Evolutionary conservation across 148 eudicot genomes (phyloP).

Genomic region (Agrostemma githago): DNA sequence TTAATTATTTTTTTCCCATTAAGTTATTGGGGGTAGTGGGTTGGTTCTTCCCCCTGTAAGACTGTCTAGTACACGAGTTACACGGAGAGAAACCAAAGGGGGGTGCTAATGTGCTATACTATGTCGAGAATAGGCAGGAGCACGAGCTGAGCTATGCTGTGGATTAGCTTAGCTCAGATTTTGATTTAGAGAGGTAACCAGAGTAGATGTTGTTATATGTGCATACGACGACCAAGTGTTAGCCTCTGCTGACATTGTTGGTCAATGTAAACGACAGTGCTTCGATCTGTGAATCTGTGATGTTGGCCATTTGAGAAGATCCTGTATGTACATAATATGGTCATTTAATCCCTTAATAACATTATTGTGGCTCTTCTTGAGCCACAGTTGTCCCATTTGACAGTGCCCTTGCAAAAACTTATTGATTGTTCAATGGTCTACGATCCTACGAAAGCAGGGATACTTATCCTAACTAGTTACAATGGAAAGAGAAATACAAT

Average conservation of each 20-base stretch:
- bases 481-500: too few relatives aligned
- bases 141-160: background rate
- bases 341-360: background rate
- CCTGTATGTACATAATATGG: constrained; percentile 3
- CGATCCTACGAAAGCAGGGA: too few relatives aligned
- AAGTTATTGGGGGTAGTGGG: background rate
- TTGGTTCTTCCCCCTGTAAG: background rate
- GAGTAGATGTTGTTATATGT: background rate
- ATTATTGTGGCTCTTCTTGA: background rate
- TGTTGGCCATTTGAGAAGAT: background rate
- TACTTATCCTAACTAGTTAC: too few relatives aligned
- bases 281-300: background rate
- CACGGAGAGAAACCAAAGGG: background rate
- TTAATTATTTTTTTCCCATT: background rate
- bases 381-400: background rate
- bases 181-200: background rate
- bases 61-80: background rate
- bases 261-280: background rate
- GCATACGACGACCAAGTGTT: background rate
- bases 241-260: constrained; percentile 21
- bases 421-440: too few relatives aligned
- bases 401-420: too few relatives aligned
- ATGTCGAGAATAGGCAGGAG: background rate
- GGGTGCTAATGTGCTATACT: background rate
- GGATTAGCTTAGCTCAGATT: constrained; percentile 11